Evolutionary conservation across 2,329 filamentous ascomycete genomes (phyloP).

Genomic region (Rhynchosporium agropyri): DNA sequence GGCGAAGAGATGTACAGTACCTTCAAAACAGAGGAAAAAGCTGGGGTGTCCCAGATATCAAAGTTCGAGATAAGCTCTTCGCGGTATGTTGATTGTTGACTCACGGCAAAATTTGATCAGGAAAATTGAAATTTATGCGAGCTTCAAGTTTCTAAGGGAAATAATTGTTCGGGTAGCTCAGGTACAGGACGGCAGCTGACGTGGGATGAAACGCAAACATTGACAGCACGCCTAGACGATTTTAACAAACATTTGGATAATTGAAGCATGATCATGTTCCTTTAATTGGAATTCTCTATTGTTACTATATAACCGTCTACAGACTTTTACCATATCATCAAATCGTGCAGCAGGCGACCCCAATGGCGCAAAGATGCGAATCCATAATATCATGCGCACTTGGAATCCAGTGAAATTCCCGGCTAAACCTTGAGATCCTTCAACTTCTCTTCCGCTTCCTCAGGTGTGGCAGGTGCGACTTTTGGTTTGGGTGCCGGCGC

Average conservation of each 20-base stretch:
- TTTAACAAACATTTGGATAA: neutral
- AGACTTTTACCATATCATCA: conserved; percentile 20
- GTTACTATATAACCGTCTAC: conserved; percentile 11
- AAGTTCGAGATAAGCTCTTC: neutral
- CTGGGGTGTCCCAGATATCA: neutral
- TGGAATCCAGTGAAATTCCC: neutral
- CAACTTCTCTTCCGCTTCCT: conserved; percentile 43
- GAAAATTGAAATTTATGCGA: neutral
- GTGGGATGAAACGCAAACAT: conserved; percentile 9
- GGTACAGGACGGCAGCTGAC: conserved; percentile 16
- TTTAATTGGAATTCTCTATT: conserved; percentile 10
- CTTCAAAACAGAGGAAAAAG: neutral
- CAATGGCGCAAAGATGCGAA: neutral
- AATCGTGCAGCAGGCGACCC: conserved; percentile 9
- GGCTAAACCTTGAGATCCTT: conserved; percentile 42
- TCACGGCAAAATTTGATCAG: neutral
- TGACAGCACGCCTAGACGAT: neutral
- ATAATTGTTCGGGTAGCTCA: conserved; percentile 15
- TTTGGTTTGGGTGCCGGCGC: conserved; percentile 36
- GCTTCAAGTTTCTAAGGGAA: neutral
- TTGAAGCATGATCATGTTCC: neutral
- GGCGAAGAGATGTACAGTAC: neutral
- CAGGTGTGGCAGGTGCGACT: conserved; percentile 33
- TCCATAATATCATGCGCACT: neutral
- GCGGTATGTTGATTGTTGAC: neutral